Evolutionary conservation across 1,284 basidiomycete genomes (phyloP), one percentile per base, ranked within the genome.

Genomic region (Puccinia horiana): DNA sequence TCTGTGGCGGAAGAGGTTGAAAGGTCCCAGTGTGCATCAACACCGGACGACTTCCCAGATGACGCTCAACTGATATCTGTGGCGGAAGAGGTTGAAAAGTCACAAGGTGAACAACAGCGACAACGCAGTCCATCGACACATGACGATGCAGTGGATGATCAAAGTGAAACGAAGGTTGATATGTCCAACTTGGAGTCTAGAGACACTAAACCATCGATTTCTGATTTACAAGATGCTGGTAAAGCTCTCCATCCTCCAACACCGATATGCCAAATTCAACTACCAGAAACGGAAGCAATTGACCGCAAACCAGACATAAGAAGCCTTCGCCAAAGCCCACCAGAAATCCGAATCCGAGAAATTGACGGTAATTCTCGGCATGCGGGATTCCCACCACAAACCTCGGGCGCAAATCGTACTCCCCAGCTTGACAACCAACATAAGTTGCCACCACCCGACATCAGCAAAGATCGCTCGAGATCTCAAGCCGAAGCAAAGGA

Each of bases 11-110:
- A 73, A 32, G 40, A 73, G 70, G 70, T 49, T 44, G 47, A 73
- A 54, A 73, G 52, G 44, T 54, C 52, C 29, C 70, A 73, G 70
- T n/a, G n/a, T n/a, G n/a, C 65, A 23, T 44, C 65, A 47, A 16
- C 29, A 32, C 29, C 70, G 29, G 47, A 73, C 11, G 70, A 73
- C 35, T 73, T 54, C 16, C 29, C 35, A 35, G 70, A 73, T 73
- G 44, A 37, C 29, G 52, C 26, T 23, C 29, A 73, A 44, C 70
- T 73, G 20, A 35, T 73, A 20, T 52, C 70, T 20, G 35, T 73
- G 6, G 32, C n/a, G 16, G 52, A 73, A 49, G 40, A 73, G 70
- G 70, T 49, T 29, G 47, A 73, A 54, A 73, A 35, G 49, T 54
- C 52, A 0, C 70, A 73, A 40, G 42, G 65, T 47, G 40, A 40